Evolutionary conservation across 768 basidiomycete genomes (phyloP), one percentile per base, ranked within the genome.

Genomic region (Tulasnella sp.): DNA sequence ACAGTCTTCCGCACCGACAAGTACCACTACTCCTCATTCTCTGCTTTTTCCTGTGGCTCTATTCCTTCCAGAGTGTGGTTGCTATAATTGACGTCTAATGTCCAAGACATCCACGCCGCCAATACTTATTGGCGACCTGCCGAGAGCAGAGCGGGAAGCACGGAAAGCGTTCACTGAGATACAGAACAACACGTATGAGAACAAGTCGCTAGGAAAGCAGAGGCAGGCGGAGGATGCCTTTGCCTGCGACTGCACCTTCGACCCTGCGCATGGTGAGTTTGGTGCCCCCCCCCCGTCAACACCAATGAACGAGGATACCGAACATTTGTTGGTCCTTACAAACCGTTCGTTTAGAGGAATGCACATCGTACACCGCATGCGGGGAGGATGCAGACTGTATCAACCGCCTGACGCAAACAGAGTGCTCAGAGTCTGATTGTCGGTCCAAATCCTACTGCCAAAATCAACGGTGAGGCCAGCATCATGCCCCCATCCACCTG

Each of bases 341-440:
- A 37, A 34, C 67, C 59, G 26, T 67, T 41, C 52, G 29, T 63
- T 29, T 19, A 34, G 70, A 52, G 39, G 71, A 62, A 68, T 36
- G 52, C 29, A 68, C 36, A 74, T 84, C 83, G 14, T 83, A 86
- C 59, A 81, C 80, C 69, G 93, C 94, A 6, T 99, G 97, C 80
- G 94, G 95, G 32, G 86, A 88, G 42, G 83, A 86, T 74, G 94
- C 93, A 29, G 92, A 96, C 82, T 99, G 97, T 80, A 98, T 99
- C 82, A 99, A 98, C 80, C 86, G 95, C 72, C 86, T 98, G 74
- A 95, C 97, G 32, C 95, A 96, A 80, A 94, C 98, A 14, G 97
- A 99, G 81, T 99, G 97, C 81, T 81, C 95, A n/a, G 82, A 87
- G 16, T 90, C 86, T 42, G 95, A 98, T 76, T 99, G 97, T 82